phyloP scores from a whole-genome alignment of 2,329 filamentous ascomycete species.

The Microascus cirrosus region DNA sequence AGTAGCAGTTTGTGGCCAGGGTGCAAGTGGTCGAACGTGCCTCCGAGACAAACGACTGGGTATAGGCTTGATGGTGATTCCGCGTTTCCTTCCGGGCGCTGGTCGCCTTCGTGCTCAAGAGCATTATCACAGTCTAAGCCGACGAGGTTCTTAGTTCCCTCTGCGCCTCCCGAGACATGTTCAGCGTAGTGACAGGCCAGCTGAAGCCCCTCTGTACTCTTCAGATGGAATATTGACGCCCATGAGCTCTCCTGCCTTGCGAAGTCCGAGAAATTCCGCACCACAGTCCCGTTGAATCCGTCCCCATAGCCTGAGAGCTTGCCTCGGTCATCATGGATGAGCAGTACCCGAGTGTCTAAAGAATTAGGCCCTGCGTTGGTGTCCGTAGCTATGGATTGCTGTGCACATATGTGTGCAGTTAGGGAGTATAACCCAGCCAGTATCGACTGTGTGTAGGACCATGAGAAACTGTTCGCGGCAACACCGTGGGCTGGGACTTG shows the following conservation, averaged over 20 bases:
- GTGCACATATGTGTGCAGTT: conserved; percentile 59
- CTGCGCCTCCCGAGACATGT: conserved; percentile 31
- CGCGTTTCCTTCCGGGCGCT: background rate
- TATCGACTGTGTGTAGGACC: conserved; percentile 59
- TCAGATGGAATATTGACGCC: conserved; percentile 54
- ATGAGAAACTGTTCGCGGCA: conserved; percentile 36
- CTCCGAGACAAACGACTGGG: conserved; percentile 62
- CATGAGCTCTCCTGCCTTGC: conserved; percentile 46
- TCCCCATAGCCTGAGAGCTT: background rate
- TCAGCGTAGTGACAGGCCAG: conserved; percentile 39
- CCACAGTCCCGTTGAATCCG: conserved; percentile 28
- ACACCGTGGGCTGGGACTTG: conserved; percentile 30
- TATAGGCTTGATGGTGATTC: background rate
- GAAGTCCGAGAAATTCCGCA: conserved; percentile 40
- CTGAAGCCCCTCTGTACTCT: conserved; percentile 51
- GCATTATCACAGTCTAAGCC: conserved; percentile 38
- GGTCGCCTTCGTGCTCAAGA: background rate
- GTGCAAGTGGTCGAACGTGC: conserved; percentile 94
- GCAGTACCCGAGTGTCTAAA: conserved; percentile 64
- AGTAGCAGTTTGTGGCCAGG: conserved; percentile 92
- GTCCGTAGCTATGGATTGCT: conserved; percentile 48
- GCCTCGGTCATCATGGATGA: conserved; percentile 41
- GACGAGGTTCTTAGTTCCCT: conserved; percentile 33
- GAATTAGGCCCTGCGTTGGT: conserved; percentile 45
- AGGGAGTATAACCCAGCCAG: conserved; percentile 71